Conservation (phyloP, 2,329 filamentous ascomycete species). For the Arthroderma sp. region DNA sequence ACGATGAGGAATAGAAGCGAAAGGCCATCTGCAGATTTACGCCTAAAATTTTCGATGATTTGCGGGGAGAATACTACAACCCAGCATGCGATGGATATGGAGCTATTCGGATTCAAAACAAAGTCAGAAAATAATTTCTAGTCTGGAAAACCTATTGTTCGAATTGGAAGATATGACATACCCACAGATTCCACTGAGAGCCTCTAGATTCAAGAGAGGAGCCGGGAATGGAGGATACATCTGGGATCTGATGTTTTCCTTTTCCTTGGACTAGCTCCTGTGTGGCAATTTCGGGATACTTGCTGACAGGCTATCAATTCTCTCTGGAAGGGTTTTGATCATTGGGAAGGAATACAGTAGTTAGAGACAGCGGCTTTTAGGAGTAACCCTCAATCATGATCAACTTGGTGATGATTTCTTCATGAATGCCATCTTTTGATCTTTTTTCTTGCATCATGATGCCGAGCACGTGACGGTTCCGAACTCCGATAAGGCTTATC, state of each 20-base stretch:
- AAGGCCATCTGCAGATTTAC: constrained; percentile 71
- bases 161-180: constrained; percentile 25
- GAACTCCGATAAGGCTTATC: no score
- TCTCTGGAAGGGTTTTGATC: no score
- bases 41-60: constrained; percentile 86
- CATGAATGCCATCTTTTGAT: no score
- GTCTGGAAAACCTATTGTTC: background rate
- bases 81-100: constrained; percentile 95
- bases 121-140: background rate
- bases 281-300: no score
- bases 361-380: no score
- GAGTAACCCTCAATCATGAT: no score
- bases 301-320: no score
- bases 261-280: no score
- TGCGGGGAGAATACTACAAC: constrained; percentile 96
- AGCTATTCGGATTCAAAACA: constrained; percentile 37
- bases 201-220: constrained; percentile 66
- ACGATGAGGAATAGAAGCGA: constrained; percentile 85
- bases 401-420: no score
- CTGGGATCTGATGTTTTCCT: background rate
- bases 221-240: constrained; percentile 26
- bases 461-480: no score
- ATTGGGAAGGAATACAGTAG: no score
- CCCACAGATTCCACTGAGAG: constrained; percentile 85
- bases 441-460: no score